Evolutionary conservation across 169 alveolate genomes (phyloP).

Genomic region (Cyclospora cayetanensis): DNA sequence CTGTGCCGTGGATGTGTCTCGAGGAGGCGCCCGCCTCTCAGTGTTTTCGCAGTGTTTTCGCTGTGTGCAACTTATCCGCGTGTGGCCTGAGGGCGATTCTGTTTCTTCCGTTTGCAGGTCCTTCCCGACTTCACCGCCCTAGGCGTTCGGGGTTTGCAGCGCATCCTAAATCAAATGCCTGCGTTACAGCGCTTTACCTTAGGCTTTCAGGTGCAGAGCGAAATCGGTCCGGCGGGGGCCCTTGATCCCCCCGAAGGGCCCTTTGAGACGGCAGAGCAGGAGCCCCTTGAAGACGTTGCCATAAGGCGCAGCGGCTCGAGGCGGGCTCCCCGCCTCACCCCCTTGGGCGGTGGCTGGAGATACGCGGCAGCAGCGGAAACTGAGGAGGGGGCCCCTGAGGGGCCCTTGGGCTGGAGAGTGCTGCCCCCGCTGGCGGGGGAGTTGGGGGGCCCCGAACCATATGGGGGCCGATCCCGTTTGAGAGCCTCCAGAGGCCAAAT

Average conservation of each 20-base stretch:
- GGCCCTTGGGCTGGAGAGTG: neutral
- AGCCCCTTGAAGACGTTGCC: neutral
- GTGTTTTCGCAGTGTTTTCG: no score
- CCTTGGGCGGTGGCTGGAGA: neutral
- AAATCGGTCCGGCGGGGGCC: neutral
- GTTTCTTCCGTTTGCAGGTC: neutral
- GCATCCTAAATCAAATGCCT: slow-evolving; percentile 6
- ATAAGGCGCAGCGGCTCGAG: neutral
- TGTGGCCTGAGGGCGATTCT: no score
- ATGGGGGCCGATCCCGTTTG: slow-evolving; percentile 33
- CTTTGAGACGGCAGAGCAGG: neutral
- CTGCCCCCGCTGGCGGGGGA: neutral
- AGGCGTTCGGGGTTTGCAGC: slow-evolving; percentile 8
- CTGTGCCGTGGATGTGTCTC: no score
- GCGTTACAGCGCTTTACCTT: slow-evolving; percentile 27
- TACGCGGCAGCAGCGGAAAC: neutral
- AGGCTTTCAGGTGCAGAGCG: neutral
- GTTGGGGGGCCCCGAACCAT: slow-evolving; percentile 14
- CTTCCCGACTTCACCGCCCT: slow-evolving; percentile 27
- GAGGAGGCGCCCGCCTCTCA: no score
- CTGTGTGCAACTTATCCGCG: no score
- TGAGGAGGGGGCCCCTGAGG: slow-evolving; percentile 8
- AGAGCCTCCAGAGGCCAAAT: neutral
- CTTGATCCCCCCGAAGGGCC: neutral
- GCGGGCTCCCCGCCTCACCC: neutral